Evolutionary conservation across 2,329 filamentous ascomycete species (phyloP).

Genomic region (Penicillium sp.): DNA sequence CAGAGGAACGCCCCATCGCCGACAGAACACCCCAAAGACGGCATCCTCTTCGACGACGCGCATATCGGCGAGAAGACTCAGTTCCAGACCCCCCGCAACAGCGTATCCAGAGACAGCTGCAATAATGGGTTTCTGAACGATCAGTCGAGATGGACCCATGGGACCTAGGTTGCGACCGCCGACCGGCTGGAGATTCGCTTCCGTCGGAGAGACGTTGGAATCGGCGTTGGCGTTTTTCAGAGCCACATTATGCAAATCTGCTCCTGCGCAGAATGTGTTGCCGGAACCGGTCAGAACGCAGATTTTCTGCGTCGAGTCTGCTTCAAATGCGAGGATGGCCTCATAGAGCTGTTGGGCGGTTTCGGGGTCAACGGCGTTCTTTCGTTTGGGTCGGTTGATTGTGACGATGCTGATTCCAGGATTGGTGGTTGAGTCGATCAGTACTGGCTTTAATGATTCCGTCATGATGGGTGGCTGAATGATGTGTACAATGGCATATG

Average conservation of each 20-base stretch:
- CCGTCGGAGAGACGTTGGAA: neutral
- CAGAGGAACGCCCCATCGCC: constrained; percentile 49
- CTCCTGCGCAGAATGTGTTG: constrained; percentile 50
- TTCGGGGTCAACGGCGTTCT: constrained; percentile 48
- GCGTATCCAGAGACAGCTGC: constrained; percentile 48
- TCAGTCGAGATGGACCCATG: constrained; percentile 49
- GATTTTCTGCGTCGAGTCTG: constrained; percentile 47
- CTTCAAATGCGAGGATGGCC: constrained; percentile 47
- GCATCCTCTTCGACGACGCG: constrained; percentile 50
- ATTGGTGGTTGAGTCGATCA: constrained; percentile 8
- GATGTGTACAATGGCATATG: neutral
- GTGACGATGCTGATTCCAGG: constrained; percentile 50
- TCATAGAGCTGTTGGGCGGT: constrained; percentile 46
- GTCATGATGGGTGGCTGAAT: constrained; percentile 4
- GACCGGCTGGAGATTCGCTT: constrained; percentile 28
- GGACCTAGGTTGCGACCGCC: constrained; percentile 40
- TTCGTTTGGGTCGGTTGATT: constrained; percentile 47
- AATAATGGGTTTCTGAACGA: constrained; percentile 49
- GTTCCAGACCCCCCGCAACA: constrained; percentile 50
- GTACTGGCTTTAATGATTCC: neutral
- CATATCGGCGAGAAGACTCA: constrained; percentile 50
- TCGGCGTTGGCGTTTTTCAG: constrained; percentile 8
- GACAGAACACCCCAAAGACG: constrained; percentile 52
- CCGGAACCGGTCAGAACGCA: constrained; percentile 47
- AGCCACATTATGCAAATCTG: constrained; percentile 47